Evolutionary conservation across 345 rosid genomes (phyloP), one percentile per base, ranked within the genome.

Genomic region (Moricandia moricandioides): DNA sequence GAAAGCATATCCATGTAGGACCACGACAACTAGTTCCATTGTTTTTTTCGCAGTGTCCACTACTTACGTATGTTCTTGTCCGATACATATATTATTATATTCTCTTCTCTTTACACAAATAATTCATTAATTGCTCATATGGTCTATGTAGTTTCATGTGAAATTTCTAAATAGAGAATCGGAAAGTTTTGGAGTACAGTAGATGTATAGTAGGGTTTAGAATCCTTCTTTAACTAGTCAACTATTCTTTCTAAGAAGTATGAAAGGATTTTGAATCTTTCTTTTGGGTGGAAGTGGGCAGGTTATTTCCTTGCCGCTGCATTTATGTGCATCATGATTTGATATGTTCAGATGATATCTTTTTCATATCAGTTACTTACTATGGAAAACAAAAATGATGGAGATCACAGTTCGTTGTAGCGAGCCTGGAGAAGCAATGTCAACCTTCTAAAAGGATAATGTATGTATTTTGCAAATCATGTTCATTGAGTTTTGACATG

Each of bases 21-120:
- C 78, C 81, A 78, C 69, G 29, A 72, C 70, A 78, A 78, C 73
- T 61, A 78, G 81, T 78, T 78, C 65, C 70, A 60, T 78, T 72
- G 78, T 60, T 51, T 67, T 56, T 29, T 78, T 67, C 24, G 34
- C 65, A 67, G 34, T 59, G 60, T 72, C 74, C 67, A 63, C 66
- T 51, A 70, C 60, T 67, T 62, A 24, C 63, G 17, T 78, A 67
- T 72, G 78, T 72, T 60, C 65, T 55, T 72, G 65, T 78, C 77
- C 70, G 62, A 67, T 52, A 67, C 62, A 33, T 63, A 49, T 24
- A 52, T 60, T 72, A 71, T 71, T 77, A 43, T 71, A 59, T 71
- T 71, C 77, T 71, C 18, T 71, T 71, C 77, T 71, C 18, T 71
- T 71, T 59, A 59, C 26, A 71, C 17, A 21, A 47, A 43, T 56